Evolutionary conservation across 2,329 filamentous ascomycete genomes (phyloP).

Genomic region (Amylocarpus encephaloides): DNA sequence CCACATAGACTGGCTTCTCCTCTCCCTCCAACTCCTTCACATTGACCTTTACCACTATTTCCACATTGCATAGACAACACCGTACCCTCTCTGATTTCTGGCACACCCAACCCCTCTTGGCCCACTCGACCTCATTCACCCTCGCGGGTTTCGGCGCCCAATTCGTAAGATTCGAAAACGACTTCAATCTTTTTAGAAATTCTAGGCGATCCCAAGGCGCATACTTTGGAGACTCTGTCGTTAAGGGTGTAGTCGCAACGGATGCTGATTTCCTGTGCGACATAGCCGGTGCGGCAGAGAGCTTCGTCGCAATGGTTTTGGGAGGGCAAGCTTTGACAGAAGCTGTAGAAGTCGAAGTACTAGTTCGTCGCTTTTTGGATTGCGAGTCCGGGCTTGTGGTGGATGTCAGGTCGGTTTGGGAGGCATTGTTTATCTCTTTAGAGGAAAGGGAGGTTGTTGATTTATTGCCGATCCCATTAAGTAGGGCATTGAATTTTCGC

Average conservation of each 20-base stretch:
- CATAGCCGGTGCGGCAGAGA: constrained; percentile 12
- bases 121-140: constrained; percentile 90
- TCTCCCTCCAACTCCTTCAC: constrained; percentile 52
- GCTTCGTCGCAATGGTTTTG: constrained; percentile 6
- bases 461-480: constrained; percentile 56
- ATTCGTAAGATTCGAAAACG: constrained; percentile 83
- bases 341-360: constrained; percentile 10
- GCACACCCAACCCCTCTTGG: constrained; percentile 86
- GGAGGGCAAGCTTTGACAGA: background rate
- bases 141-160: constrained; percentile 89
- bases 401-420: constrained; percentile 30
- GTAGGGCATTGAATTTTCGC: constrained; percentile 71
- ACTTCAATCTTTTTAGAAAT: constrained; percentile 74
- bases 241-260: constrained; percentile 9
- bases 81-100: constrained; percentile 75
- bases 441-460: constrained; percentile 37
- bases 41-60: constrained; percentile 74
- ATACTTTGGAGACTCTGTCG: constrained; percentile 56
- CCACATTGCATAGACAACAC: constrained; percentile 78
- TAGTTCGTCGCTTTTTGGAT: constrained; percentile 29
- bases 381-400: constrained; percentile 14
- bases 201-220: constrained; percentile 79
- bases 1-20: constrained; percentile 45
- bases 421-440: constrained; percentile 33
- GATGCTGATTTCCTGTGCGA: constrained; percentile 25